phyloP scores from a whole-genome alignment of 441 rosid genomes.

The Mallotus repandus region DNA sequence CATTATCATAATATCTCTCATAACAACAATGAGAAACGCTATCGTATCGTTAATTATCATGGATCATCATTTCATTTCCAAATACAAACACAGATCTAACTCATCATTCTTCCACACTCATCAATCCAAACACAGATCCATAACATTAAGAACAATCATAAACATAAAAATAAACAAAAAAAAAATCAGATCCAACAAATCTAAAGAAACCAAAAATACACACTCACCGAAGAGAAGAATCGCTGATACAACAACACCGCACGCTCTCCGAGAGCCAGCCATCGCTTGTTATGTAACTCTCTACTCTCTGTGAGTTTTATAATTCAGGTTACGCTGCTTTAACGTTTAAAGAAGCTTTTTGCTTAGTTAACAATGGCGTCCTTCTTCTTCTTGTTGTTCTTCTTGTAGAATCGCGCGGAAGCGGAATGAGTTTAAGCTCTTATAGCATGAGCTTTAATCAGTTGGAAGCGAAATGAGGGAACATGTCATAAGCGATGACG shows the following conservation, averaged over 20 bases:
- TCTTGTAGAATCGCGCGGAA: neutral
- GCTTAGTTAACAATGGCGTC: neutral
- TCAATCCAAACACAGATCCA: conserved; percentile 12
- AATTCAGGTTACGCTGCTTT: neutral
- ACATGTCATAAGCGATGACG: conserved; percentile 54
- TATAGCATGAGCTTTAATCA: neutral
- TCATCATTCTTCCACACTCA: too few relatives aligned
- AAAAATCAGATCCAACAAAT: conserved; percentile 23
- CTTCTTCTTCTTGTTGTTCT: too few relatives aligned
- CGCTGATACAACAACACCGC: conserved; percentile 46
- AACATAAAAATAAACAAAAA: conserved; percentile 1
- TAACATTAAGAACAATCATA: neutral
- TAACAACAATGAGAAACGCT: neutral
- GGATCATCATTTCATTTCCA: conserved; percentile 2
- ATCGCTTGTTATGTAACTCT: conserved; percentile 22
- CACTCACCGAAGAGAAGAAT: conserved; percentile 57
- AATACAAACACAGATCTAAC: conserved; percentile 15
- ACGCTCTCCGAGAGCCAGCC: conserved; percentile 51
- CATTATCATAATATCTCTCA: neutral
- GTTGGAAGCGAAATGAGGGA: conserved; percentile 12
- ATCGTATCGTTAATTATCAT: neutral
- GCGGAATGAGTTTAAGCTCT: neutral
- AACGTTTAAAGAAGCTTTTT: neutral
- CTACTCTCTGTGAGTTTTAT: neutral
- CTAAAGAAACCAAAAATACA: neutral